These are phyloP conservation scores for Hanseniaspora mollemarum DNA, from an alignment of 805 yeast species.

Conservation along the genomic window DNA sequence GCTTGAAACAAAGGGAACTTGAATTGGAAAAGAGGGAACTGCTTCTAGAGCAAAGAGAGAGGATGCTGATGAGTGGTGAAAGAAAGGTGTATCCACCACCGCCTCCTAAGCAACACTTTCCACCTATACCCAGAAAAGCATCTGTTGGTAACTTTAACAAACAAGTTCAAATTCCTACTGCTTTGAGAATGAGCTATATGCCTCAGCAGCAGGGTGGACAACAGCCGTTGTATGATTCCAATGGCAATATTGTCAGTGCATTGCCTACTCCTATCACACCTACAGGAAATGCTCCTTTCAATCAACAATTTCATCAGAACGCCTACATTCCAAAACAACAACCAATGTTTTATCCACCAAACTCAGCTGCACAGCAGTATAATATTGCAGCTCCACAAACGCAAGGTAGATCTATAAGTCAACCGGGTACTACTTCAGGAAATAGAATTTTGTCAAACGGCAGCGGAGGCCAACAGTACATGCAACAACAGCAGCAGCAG, in stretches of 20 bases:
- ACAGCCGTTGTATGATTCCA: not conserved
- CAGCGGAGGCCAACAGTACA: not conserved
- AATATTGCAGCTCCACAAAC: not conserved
- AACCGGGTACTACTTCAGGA: not conserved
- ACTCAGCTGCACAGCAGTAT: not conserved
- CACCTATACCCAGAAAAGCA: constrained; percentile 21
- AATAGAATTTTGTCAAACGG: not conserved
- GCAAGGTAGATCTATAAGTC: constrained; percentile 5
- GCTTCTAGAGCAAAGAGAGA: constrained; percentile 30
- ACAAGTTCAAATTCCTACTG: not conserved
- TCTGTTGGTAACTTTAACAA: constrained; percentile 12
- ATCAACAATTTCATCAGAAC: not conserved
- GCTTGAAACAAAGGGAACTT: constrained; percentile 26
- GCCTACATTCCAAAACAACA: constrained; percentile 4
- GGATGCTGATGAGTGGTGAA: constrained; percentile 5
- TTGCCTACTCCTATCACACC: not conserved
- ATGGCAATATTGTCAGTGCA: not conserved
- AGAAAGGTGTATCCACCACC: not conserved
- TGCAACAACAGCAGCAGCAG: constrained; percentile 1
- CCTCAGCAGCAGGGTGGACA: not conserved
- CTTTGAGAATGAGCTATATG: not conserved
- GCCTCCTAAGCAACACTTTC: constrained; percentile 17
- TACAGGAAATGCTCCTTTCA: not conserved
- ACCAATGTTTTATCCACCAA: not conserved
- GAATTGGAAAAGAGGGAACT: constrained; percentile 28